Evolutionary conservation across 2,329 filamentous ascomycete species (phyloP), one percentile per base, ranked within the genome.

Genomic region (Paramyrothecium sp.): DNA sequence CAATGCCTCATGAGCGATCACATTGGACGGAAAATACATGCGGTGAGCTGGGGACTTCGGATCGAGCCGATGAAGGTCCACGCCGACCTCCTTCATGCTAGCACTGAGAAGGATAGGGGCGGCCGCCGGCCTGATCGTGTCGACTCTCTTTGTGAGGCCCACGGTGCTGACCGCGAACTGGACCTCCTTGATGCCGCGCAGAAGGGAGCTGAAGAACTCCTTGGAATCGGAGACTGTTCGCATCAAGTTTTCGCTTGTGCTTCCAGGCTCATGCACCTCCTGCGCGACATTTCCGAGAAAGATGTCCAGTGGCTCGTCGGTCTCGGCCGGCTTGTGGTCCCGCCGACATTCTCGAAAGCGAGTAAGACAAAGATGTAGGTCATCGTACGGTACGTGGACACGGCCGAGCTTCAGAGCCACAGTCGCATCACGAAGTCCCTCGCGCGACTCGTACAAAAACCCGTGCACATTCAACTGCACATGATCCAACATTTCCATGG

Each of bases 21-120:
- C 95, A 60, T 92, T 89, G 21, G 89, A 87, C 2, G 93, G 91
- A 69, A 99, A 99, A 74, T 99, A 98, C 95, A 98, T 99, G 61
- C 95, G 88, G 79, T 99, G 95, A 0, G 94, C 92, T 1, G 95
- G 92, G 17, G 93, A 97, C 66, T 91, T 94, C 47, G 91, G 89
- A 70, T 99, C 94, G 55, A 99, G 83, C 21, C 94, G 88, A 70
- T 98, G 89, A 46, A 99, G 79, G 69, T 99, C 95, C 69, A 99
- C 84, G 59, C 94, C 94, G 47, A 99, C 87, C 71, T 99, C 96
- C 72, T 99, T 98, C 84, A 97, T 96, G 7, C 94, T 92, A 49
- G 93, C 84, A 68, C 94, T 97, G 59, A 97, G 81, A 58, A 90
- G 86, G 8, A 97, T 83, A 3, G 91, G 88, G n/a, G 83, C 80